phyloP scores from a whole-genome alignment of 805 yeast genomes.

The Zygosaccharomyces bailii region DNA sequence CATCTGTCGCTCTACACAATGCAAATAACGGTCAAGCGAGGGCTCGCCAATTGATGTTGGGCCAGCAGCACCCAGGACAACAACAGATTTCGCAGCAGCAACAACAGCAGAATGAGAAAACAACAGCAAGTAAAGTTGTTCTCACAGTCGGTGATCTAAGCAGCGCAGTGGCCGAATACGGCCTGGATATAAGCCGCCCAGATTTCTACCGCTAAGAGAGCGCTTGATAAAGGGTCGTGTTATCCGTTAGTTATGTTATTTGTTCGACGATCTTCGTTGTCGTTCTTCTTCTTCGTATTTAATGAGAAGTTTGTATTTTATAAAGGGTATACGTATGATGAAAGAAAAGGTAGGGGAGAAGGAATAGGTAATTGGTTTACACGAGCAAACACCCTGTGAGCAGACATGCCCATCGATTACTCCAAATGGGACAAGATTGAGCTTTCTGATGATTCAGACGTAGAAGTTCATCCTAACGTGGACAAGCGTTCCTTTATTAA shows the following conservation, averaged over 20 bases:
- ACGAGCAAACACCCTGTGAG: too few species aligned
- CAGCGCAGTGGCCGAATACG: slow-evolving; percentile 89
- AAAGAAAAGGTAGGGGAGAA: too few species aligned
- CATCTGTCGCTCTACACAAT: slow-evolving; percentile 81
- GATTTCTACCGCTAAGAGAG: slow-evolving; percentile 80
- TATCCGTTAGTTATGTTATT: too few species aligned
- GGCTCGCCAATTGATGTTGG: slow-evolving; percentile 72
- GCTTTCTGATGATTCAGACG: slow-evolving; percentile 91
- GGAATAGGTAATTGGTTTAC: too few species aligned
- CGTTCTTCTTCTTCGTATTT: slow-evolving; percentile 7
- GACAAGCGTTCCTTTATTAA: slow-evolving; percentile 88
- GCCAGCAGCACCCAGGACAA: slow-evolving; percentile 50
- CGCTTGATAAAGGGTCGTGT: not conserved
- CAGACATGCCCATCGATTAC: slow-evolving; percentile 78
- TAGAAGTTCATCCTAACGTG: slow-evolving; percentile 97
- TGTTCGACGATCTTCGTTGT: slow-evolving; percentile 5
- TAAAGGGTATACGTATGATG: slow-evolving; percentile 3
- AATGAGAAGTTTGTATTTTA: slow-evolving; percentile 6
- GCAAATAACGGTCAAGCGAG: slow-evolving; percentile 82
- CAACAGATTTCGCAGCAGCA: slow-evolving; percentile 38
- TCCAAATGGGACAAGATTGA: slow-evolving; percentile 98
- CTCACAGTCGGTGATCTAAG: slow-evolving; percentile 91
- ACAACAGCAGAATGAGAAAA: slow-evolving; percentile 43
- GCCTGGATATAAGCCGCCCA: slow-evolving; percentile 84
- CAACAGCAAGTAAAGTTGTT: slow-evolving; percentile 64